Base-by-base conservation (phyloP, 2,329 filamentous ascomycete genomes). In the Colletotrichum sp. region DNA sequence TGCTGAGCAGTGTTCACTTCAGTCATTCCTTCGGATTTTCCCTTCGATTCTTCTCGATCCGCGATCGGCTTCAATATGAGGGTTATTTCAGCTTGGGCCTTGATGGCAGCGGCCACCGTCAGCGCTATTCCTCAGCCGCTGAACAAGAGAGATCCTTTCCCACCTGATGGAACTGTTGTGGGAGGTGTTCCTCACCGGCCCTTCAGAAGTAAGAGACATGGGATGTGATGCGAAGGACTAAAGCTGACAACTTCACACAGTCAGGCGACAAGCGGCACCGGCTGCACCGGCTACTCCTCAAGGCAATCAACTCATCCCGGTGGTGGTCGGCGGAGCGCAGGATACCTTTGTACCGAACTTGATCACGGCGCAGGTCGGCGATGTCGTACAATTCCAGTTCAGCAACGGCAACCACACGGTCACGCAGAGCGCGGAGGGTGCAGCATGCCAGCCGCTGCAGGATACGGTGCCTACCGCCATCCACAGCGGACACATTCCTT, bases 371-470 rank as follows among this genome's bases (percentile, higher is more conserved):
- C 75, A 79, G 0, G 77, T 81, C 1, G 84, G 84, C 38, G 84
- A 86, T n/a, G 77, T 83, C 12, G 79, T 86, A 2, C 80, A 84
- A 64, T 86, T 86, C 75, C 84, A 86, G 66, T 86, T 86, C 78
- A 84, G 82, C 70, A 81, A 80, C 29, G 82, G 83, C 7, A 86
- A 86, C 66, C 84, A 86, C 67, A 86, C 85, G 0, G 82, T 86
- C 15, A 87, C 86, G 0, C 84, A 87, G 75, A 83, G 82, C 15
- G 71, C 78, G 6, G 79, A 81, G 54, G 76, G 81, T 4, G 68
- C 79, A 0, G 81, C 85, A 0, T 87, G 86, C 73, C 78, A 80
- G 15, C 84, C 85, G 1, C 76, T 86, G 5, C 82, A 85, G 47
- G 79, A 78, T 1, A 78, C 77, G 0, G 78, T 80, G 18, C 66